Base-by-base conservation (phyloP, 2,329 filamentous ascomycete species). In the Ramularia endophylla region DNA sequence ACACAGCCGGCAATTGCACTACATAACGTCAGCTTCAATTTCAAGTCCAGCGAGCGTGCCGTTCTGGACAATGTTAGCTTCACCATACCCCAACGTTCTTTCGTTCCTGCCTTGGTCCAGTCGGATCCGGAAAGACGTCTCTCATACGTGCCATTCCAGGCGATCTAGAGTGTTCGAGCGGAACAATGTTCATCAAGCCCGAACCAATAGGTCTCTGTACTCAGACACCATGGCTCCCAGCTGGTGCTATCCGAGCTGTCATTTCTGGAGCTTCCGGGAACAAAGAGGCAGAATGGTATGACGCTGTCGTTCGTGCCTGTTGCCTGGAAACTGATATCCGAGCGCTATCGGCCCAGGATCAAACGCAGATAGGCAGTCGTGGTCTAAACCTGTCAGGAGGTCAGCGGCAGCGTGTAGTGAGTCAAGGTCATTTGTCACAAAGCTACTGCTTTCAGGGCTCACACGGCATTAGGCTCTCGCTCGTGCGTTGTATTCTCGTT, bases 331-430 rank as follows among this genome's bases (percentile, higher is more conserved):
- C 86, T 56, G 87, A 94, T 53, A 67, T 94, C 22, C 75, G 81
- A 12, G 86, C 87, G 69, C 71, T 94, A 12, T 68, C 77, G 0
- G 83, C 90, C 56, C 86, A 86, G 3, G 85, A 92, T 53, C 65
- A 77, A 34, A 94, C 87, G 0, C 84, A 89, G 55, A 85, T 94
- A 38, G 87, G 87, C 8, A 83, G 85, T 2, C 89, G 90, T 47
- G 87, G 87, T 5, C 85, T 92, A 53, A 89, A 90, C 52, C 69
- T 94, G 5, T 87, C 82, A 47, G 87, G 87, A 48, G 87, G 87
- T 0, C 87, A 94, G 62, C 80, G 85, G 56, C 89, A 86, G 83
- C 77, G 87, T 38, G 75, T 92, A 11, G 22, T 25, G 11, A 6
- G 22, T 25, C 11, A 6, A 11, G 11, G 22, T 59, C 61, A 11